Base-by-base conservation (phyloP, 2,329 filamentous ascomycete genomes). In the Nemania diffusa region DNA sequence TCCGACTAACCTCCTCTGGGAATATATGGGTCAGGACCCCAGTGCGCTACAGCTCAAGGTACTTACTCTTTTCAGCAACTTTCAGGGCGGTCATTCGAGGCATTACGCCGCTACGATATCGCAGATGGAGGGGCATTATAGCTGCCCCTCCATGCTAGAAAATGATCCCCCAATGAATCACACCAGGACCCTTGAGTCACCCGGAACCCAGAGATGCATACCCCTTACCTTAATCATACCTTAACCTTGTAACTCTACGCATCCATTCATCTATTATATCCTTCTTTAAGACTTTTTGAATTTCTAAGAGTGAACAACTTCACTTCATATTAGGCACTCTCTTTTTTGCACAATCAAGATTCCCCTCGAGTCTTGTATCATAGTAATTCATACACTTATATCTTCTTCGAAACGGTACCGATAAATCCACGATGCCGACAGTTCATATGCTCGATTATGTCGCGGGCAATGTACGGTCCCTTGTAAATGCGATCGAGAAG, bases 401-500 rank as follows among this genome's bases (percentile, higher is more conserved):
- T 34, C 8, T 26, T 22, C 20, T 9, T 26, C n/a, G 17, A 22
- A 17, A 26, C 60, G 34, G 27, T 58, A 34, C 37, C 37, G 56
- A 44, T n/a, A 48, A 15, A 20, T 73, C 68, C 75, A 85, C 74
- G 57, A 94, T 94, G 91, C 89, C 92, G 71, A 92, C 87, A 56
- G 92, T 95, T 71, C 88, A 95, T 81, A 82, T 96, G 62, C 81
- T 91, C 74, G 85, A 98, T 83, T 98, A 97, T 79, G 95, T 97
- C 72, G 95, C 96, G 69, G 96, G 96, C 77, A 99, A 99, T 80
- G 90, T 99, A 74, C 91, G 95, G 72, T 97, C 94, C 71, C 88
- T 99, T 75, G 95, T 94, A 78, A 99, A 99, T 84, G 96, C 95
- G 75, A 97, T 99, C 76, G 95, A 99, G 80, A 97, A 96, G 81